Evolutionary conservation across 1,284 basidiomycete genomes (phyloP), one percentile per base, ranked within the genome.

Genomic region (Fomes fomentarius): DNA sequence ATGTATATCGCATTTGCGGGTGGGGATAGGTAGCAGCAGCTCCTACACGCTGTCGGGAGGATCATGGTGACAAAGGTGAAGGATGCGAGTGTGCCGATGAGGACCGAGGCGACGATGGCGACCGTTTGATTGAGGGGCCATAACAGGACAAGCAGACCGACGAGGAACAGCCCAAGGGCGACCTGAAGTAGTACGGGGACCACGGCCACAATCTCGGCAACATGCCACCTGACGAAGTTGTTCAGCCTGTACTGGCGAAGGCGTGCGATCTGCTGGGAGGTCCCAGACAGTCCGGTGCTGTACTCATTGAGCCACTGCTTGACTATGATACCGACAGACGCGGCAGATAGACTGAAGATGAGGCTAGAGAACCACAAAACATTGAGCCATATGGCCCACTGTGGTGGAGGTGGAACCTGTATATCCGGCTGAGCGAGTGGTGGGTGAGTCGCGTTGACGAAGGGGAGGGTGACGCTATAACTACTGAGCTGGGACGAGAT

Each of bases 241-340:
- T 52, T 28, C 14, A 45, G 33, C 10, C 61, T 53, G 21, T 46
- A 38, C 30, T 61, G 60, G 1, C 56, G 53, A 0, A 55, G 15
- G 4, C 48, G 56, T 2, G 52, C 52, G 12, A 40, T 41, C 15
- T 54, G 50, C 15, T 30, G 43, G 12, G 50, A 37, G 21, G 46
- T 28, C 8, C 42, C 26, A 4, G 52, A 40, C 9, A 22, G 25
- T 15, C 59, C 46, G 11, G 41, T 35, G 9, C 11, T 37, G 35
- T 49, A 55, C 19, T 57, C 46, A 22, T 42, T 30, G 1, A 60
- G 33, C 63, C 63, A 65, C 26, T 63, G 57, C 21, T 60, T 60
- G 12, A 54, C 61, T 35, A 56, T 37, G 28, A 62, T 60, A 0
- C 49, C 52, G 3, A 58, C 26, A 17, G 52, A 54, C 1, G 61